Base-by-base conservation (phyloP, 495 filamentous ascomycete genomes). In the Talaromyces adpressus region DNA sequence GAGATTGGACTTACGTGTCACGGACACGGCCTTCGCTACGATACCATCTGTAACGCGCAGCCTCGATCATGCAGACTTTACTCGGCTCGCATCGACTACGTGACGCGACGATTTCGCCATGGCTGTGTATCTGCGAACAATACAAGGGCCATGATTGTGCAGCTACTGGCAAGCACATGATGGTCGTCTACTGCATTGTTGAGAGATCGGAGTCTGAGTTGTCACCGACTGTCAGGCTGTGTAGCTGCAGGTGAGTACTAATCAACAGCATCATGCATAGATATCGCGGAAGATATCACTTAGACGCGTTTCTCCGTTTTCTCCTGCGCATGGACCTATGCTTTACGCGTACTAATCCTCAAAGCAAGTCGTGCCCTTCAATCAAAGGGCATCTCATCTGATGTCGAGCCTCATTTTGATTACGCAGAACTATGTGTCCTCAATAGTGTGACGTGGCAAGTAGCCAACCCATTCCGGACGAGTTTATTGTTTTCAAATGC, bases 141-240 rank as follows among this genome's bases (percentile, higher is more conserved):
- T 16, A 32, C n/a, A 32, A 20, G 16, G 8, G 27, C 2, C n/a
- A 22, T 32, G 18, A 14, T 36, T 36, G 56, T 58, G 56, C 56
- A 58, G 56, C 56, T 36, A 20, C 30, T 32, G 30, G 14, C 30
- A 58, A 58, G 56, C 56, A 58, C 56, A 32, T 58, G 56, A 58
- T 58, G 12, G 27, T 6, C 23, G 16, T 20, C n/a, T 58, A 25
- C 56, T 58, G 56, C 30, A 36, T 32, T 58, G 27, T 3, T 32
- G 27, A 20, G 30, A 56, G 56, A 20, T 36, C 30, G 56, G 56
- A 58, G 30, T 32, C 27, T 58, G 30, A 58, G 56, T 58, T 58
- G 56, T 18, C 30, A 30, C 14, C 29, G 27, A 6, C 16, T 36
- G 8, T n/a, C 56, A 58, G 29, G 14, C 27, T 22, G 29, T 36